Evolutionary conservation across 2,329 filamentous ascomycete species (phyloP).

Genomic region (Whalleya microplaca): DNA sequence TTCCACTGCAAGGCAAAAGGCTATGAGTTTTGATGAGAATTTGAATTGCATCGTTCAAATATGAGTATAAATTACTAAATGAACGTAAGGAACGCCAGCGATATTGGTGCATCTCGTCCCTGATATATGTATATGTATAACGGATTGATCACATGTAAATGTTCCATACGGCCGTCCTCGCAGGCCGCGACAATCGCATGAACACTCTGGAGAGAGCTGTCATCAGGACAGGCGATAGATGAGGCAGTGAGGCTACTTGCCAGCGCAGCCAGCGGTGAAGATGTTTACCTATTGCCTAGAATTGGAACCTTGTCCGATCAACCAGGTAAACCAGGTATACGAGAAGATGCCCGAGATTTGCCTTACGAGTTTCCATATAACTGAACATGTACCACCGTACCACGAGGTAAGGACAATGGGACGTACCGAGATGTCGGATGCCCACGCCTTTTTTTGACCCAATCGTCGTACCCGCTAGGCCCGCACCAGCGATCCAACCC

Average conservation of each 20-base stretch:
- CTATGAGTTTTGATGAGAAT: conserved; percentile 6
- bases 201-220: neutral
- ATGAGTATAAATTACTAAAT: conserved; percentile 5
- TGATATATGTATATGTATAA: neutral
- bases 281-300: neutral
- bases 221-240: neutral
- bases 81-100: conserved; percentile 9
- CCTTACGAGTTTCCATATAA: neutral
- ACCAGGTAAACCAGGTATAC: neutral
- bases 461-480: neutral
- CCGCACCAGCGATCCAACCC: neutral
- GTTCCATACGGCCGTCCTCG: neutral
- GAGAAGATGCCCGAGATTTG: neutral
- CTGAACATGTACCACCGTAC: neutral
- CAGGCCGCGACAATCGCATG: neutral
- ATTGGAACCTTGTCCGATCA: neutral
- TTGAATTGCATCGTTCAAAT: neutral
- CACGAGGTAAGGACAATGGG: neutral
- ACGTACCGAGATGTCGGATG: neutral
- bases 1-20: neutral
- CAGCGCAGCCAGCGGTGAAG: neutral
- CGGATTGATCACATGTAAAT: neutral
- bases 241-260: neutral
- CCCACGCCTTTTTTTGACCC: neutral
- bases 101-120: no score